Base-by-base conservation (phyloP, 163 green algal genomes). In the Chlamydomonas reinhardtii region DNA sequence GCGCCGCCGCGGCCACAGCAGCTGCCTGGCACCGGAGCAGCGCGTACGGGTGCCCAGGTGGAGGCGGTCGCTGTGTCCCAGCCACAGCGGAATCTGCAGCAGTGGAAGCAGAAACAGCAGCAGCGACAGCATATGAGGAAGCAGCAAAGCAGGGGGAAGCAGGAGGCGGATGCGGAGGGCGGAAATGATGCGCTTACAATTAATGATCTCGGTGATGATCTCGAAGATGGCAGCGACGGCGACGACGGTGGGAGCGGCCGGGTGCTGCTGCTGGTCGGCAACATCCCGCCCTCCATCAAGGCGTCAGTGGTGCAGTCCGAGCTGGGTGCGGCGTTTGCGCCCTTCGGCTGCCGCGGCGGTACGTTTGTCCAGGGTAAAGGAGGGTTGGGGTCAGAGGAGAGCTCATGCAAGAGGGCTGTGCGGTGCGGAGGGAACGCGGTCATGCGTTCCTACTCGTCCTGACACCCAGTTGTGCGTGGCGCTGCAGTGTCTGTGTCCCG, bases 231-330 rank as follows among this genome's bases (percentile, higher is more conserved):
- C 56, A 64, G 43, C 17, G 34, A 75, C 29, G 32, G 16, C 16
- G 75, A 37, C 20, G 76, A n/a, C 35, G 59, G 76, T n/a, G 77
- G 70, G 9, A 48, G 31, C 77, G 81, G 20, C 5, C 71, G 71
- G 19, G 59, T 87, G 37, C 61, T 87, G 43, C 61, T 87, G 72
- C n/a, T 82, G 39, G 82, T 87, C 3, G 82, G 82, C 4, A 34
- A 68, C 61, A 82, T 87, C 72, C 72, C 61, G 16, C 16, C 37
- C 1, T 22, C 12, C 4, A 61, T 73, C 19, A 35, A 29, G 82
- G 72, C 72, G 5, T n/a, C 29, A 4, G 59, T 22, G 5, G 82
- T 87, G n/a, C 72, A 82, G 61, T 12, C 37, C 17, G 34, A 65
- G n/a, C 72, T 87, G 27, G 61, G 37, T n/a, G 39, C 29, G 29